Evolutionary conservation across 225 moss, liverwort and hornwort genomes (phyloP).

Genomic region (Lunularia cruciata): DNA sequence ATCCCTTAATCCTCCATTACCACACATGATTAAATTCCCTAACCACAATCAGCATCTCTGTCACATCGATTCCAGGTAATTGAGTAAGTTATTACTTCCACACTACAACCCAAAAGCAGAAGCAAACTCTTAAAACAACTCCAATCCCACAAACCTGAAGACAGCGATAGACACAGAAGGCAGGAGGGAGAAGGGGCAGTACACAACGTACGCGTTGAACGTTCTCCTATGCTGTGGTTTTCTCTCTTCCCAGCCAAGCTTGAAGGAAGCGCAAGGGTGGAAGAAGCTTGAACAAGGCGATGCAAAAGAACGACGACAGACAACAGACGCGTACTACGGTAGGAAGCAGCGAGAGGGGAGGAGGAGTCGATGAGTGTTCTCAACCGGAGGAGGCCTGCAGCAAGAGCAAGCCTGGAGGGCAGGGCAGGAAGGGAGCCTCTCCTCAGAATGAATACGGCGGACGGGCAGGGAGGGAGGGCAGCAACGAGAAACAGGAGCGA

Average conservation of each 20-base stretch:
- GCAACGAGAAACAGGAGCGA: background rate
- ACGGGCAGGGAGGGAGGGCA: no score
- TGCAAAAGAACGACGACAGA: slow-evolving; percentile 14
- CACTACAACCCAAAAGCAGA: background rate
- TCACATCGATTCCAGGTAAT: background rate
- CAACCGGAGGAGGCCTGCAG: slow-evolving; percentile 13
- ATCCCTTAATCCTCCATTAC: background rate
- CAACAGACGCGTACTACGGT: background rate
- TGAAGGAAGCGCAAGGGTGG: background rate
- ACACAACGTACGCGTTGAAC: slow-evolving; percentile 2
- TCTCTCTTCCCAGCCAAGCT: background rate
- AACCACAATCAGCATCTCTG: background rate
- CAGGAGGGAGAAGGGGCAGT: background rate
- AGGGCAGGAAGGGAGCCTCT: no score
- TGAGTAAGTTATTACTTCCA: no score
- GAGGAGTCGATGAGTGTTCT: slow-evolving; percentile 1
- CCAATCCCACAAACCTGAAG: background rate
- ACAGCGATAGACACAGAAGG: background rate
- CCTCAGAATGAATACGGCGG: slow-evolving; percentile 6
- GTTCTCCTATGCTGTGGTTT: background rate
- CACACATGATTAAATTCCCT: background rate
- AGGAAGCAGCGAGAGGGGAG: background rate
- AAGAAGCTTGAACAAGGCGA: slow-evolving; percentile 1
- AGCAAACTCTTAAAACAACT: no score
- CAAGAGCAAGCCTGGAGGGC: slow-evolving; percentile 6